Base-by-base conservation (phyloP, 1,284 basidiomycete species). In the Xerocomus cyaneibrunnescens region DNA sequence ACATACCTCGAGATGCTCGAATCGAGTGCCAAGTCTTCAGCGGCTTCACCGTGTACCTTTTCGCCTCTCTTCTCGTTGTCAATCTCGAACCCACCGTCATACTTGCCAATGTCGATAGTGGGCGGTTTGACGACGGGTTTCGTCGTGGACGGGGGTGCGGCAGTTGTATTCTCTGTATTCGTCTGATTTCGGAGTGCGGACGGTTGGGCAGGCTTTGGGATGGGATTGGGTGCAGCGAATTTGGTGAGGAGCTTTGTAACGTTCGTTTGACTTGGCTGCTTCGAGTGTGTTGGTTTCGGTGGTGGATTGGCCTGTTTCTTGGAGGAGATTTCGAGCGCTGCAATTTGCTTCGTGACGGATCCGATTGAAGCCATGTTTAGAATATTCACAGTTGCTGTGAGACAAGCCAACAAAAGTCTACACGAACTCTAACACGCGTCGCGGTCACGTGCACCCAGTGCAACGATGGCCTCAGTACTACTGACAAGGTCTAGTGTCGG, bases 11-110 rank as follows among this genome's bases (percentile, higher is more conserved):
- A 77, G 7, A 79, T 71, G 57, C 86, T 89, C 9, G 89, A 91
- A 59, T 94, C 89, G 45, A 94, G 73, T 0, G 89, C 90, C 5
- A 94, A 74, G 12, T 87, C 75, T 60, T 83, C 78, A 0, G 87
- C 90, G 2, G 88, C 85, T 54, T 91, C 85, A 6, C 87, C 87
- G 30, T 76, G 79, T 2, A 90, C 80, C 35, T 72, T 72, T 58
- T 78, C 77, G 44, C 79, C 83, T 65, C 81, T 73, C 60, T 80
- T 83, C 66, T 85, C 84, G 51, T 86, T 81, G 54, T 94, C 93
- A 30, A 79, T 71, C 71, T 94, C 92, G 36, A 94, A 78, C 2
- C 91, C 92, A 12, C 91, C 92, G 57, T 95, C 93, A 67, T 94
- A 94, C 47, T 74, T 77, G 28, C 92, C 93, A 42, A 94, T 89